Evolutionary conservation across 768 basidiomycete species (phyloP).

Genomic region (Leccinellum albellum): DNA sequence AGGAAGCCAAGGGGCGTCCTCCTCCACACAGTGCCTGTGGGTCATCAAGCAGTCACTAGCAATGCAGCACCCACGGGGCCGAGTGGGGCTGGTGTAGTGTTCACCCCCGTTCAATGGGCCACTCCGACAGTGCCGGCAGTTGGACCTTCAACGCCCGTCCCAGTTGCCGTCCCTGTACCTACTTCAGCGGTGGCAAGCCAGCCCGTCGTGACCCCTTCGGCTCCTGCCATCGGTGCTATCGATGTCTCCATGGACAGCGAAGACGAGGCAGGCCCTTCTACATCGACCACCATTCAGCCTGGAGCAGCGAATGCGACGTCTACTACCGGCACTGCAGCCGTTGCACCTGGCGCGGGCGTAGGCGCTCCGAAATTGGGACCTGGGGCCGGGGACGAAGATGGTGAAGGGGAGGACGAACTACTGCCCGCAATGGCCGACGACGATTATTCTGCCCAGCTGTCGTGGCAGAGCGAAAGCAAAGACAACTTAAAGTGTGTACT

Average conservation of each 20-base stretch:
- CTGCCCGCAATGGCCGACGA: slow-evolving; percentile 86
- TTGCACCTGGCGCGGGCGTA: neutral
- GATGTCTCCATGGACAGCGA: slow-evolving; percentile 14
- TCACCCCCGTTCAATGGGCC: slow-evolving; percentile 41
- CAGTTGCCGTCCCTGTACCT: slow-evolving; percentile 3
- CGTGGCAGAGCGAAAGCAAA: slow-evolving; percentile 84
- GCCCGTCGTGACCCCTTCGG: slow-evolving; percentile 4
- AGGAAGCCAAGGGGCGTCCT: slow-evolving; percentile 21
- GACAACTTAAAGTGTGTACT: slow-evolving; percentile 72
- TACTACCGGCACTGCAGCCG: neutral
- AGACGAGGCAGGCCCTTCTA: slow-evolving; percentile 21
- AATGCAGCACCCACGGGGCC: neutral
- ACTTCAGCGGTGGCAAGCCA: slow-evolving; percentile 1
- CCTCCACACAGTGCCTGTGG: slow-evolving; percentile 5
- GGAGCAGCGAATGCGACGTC: neutral
- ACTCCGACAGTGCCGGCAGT: slow-evolving; percentile 14
- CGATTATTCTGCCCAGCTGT: slow-evolving; percentile 79
- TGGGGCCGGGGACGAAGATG: slow-evolving; percentile 42
- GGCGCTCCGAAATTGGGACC: slow-evolving; percentile 13
- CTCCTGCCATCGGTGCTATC: neutral
- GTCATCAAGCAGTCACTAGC: slow-evolving; percentile 10
- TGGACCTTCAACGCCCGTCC: slow-evolving; percentile 11
- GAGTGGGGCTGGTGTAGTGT: slow-evolving; percentile 3
- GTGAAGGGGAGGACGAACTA: slow-evolving; percentile 73
- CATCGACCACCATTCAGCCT: neutral